Conservation (phyloP, 345 rosid species). For the Citrus hindsii region DNA sequence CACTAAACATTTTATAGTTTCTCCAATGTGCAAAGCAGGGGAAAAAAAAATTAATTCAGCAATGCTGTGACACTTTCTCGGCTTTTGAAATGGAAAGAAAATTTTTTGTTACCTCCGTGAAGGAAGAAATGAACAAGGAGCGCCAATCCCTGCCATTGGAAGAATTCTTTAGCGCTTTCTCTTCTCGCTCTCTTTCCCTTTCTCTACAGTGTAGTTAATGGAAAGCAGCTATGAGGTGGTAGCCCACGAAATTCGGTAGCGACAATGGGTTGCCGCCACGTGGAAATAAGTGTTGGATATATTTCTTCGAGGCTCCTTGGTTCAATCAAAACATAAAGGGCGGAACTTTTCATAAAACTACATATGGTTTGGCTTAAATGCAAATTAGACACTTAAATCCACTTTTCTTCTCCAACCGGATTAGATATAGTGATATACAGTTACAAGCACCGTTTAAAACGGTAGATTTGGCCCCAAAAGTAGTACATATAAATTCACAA, state of each 20-base stretch:
- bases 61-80: background rate
- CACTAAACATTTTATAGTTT: background rate
- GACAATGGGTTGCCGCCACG: conserved; percentile 70
- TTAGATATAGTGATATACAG: too few species aligned
- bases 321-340: background rate
- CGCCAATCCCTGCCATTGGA: conserved; percentile 57
- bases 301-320: background rate
- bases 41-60: background rate
- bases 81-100: background rate
- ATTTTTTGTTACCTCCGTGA: conserved; percentile 44
- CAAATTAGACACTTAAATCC: background rate
- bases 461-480: too few species aligned
- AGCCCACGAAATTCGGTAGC: conserved; percentile 46
- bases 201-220: background rate
- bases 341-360: background rate
- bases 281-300: conserved; percentile 22
- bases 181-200: conserved; percentile 1
- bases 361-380: background rate
- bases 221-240: conserved; percentile 10
- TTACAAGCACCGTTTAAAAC: too few species aligned
- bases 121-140: conserved; percentile 46
- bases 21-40: background rate
- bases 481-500: too few species aligned
- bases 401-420: too few species aligned
- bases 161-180: conserved; percentile 1